A percentile compares a stretch with the other conserved stretches of the same genome.
Evolutionary conservation across 2,329 filamentous ascomycete genomes (phyloP).

Genomic region (Hymenoscyphus salicellus): DNA sequence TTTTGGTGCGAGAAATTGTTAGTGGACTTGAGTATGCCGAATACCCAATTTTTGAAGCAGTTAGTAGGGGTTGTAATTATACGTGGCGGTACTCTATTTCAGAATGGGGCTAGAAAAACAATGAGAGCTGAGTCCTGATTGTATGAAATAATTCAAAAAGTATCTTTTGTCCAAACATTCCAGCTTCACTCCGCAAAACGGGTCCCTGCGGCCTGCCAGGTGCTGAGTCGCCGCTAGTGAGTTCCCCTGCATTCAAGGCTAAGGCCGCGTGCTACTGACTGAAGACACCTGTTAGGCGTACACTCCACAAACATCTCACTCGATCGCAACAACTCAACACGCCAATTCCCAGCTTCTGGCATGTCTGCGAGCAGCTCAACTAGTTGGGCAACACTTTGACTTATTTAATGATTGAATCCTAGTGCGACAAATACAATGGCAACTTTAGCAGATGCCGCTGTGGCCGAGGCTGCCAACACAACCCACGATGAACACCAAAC

Average conservation of each 20-base stretch:
- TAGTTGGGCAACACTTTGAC: slow-evolving; percentile 1
- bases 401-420: background rate
- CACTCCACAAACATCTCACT: background rate
- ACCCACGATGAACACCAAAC: slow-evolving; percentile 15
- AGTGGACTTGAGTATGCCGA: background rate
- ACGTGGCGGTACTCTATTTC: no score
- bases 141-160: no score
- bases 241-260: background rate
- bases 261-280: background rate
- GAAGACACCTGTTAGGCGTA: background rate
- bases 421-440: slow-evolving; percentile 22
- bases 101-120: no score
- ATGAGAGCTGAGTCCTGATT: no score
- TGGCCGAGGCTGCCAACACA: slow-evolving; percentile 22
- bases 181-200: no score
- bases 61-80: no score
- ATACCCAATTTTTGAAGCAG: no score
- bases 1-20: background rate
- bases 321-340: background rate
- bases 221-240: background rate
- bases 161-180: no score
- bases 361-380: slow-evolving; percentile 15
- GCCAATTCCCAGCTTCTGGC: background rate
- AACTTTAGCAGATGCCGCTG: slow-evolving; percentile 29
- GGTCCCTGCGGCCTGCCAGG: background rate